phyloP scores from a whole-genome alignment of 768 basidiomycete species.

The Amanita polypyramis region DNA sequence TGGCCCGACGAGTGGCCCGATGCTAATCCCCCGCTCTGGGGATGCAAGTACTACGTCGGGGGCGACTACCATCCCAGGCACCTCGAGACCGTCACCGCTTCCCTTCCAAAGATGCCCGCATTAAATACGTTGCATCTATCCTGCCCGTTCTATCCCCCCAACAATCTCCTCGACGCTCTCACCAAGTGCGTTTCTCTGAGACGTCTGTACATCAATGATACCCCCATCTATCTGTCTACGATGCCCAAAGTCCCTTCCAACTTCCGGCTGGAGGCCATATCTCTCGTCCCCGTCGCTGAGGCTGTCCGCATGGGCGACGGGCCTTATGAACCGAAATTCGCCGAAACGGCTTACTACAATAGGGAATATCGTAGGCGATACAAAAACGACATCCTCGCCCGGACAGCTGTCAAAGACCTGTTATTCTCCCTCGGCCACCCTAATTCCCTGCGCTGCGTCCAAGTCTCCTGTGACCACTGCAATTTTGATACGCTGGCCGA shows the following conservation, averaged over 20 bases:
- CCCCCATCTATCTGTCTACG: constrained; percentile 26
- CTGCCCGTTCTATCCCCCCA: constrained; percentile 30
- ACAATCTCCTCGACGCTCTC: constrained; percentile 24
- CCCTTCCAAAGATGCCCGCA: constrained; percentile 25
- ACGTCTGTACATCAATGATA: constrained; percentile 27
- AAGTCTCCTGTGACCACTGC: constrained; percentile 28
- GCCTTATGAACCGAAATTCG: constrained; percentile 25
- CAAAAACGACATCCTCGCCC: constrained; percentile 22
- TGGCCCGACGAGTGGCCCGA: constrained; percentile 39
- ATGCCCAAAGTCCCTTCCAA: constrained; percentile 19
- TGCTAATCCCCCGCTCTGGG: constrained; percentile 27
- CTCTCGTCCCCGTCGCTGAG: constrained; percentile 29
- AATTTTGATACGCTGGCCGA: constrained; percentile 20
- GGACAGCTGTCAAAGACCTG: constrained; percentile 19
- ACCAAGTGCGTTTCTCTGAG: constrained; percentile 24
- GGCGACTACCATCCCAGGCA: constrained; percentile 26
- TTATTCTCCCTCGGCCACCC: constrained; percentile 23
- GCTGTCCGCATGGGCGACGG: constrained; percentile 32
- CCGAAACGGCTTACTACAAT: constrained; percentile 24
- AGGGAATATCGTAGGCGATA: constrained; percentile 29
- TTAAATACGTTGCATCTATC: constrained; percentile 25
- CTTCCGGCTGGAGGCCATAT: constrained; percentile 23
- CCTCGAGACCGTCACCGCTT: constrained; percentile 24
- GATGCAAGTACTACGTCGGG: constrained; percentile 22
- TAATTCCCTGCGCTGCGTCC: constrained; percentile 22